Conservation (phyloP, 2,329 filamentous ascomycete genomes). For the Drechslera avenae region DNA sequence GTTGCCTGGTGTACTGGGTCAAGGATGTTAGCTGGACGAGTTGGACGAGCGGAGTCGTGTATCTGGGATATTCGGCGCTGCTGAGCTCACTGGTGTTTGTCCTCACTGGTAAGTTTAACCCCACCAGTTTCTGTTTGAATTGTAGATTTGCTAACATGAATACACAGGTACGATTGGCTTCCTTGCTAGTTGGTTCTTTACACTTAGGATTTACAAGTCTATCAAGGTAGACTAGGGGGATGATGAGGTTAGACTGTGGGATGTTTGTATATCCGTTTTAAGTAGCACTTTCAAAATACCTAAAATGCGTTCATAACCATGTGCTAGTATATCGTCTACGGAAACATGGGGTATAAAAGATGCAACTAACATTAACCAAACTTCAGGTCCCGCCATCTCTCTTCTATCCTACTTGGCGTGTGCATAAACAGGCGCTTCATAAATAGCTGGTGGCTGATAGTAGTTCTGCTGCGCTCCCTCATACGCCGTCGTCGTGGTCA, state of each 20-base stretch:
- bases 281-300: not conserved
- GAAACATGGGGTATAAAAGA: too few species aligned
- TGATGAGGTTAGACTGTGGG: not conserved
- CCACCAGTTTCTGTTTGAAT: not conserved
- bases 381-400: too few species aligned
- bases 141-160: slow-evolving; percentile 12
- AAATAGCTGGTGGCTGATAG: slow-evolving; percentile 21
- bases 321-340: too few species aligned
- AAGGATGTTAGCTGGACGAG: slow-evolving; percentile 86
- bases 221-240: slow-evolving; percentile 89
- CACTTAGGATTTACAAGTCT: slow-evolving; percentile 91
- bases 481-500: slow-evolving; percentile 11
- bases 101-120: slow-evolving; percentile 74
- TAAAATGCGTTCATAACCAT: not conserved
- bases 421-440: slow-evolving; percentile 18
- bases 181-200: slow-evolving; percentile 92
- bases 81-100: slow-evolving; percentile 93
- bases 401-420: not conserved
- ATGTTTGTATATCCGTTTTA: not conserved
- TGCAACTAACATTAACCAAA: too few species aligned
- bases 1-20: slow-evolving; percentile 88
- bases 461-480: slow-evolving; percentile 17
- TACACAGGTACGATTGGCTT: slow-evolving; percentile 86
- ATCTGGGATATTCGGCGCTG: slow-evolving; percentile 88
- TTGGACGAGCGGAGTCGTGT: slow-evolving; percentile 84